These are phyloP conservation scores for Hypsizygus marmoreus DNA, from an alignment of 768 basidiomycete species.

Conservation along the genomic window DNA sequence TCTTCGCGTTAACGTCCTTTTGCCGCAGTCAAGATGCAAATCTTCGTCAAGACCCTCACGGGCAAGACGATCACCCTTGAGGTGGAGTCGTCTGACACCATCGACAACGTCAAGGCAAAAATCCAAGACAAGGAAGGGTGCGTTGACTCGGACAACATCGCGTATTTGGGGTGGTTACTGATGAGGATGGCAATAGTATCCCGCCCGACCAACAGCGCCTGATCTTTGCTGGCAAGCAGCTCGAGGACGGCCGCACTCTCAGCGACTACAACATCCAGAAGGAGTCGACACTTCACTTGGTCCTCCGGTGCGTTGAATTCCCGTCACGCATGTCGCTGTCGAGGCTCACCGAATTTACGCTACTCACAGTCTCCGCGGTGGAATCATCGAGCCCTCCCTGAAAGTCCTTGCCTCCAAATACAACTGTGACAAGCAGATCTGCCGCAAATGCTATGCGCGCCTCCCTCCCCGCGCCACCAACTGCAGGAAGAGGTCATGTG, in stretches of 20 bases:
- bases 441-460: slow-evolving; percentile 99
- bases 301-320: slow-evolving; percentile 74
- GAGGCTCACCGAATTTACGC: not conserved
- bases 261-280: slow-evolving; percentile 99
- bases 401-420: slow-evolving; percentile 97
- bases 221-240: slow-evolving; percentile 97
- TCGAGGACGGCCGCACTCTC: slow-evolving; percentile 96
- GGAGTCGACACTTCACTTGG: slow-evolving; percentile 96
- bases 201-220: slow-evolving; percentile 96
- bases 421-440: slow-evolving; percentile 99
- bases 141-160: slow-evolving; percentile 10
- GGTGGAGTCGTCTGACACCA: slow-evolving; percentile 96
- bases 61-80: slow-evolving; percentile 98
- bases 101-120: slow-evolving; percentile 91
- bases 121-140: slow-evolving; percentile 63
- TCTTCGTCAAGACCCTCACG: slow-evolving; percentile 80
- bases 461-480: slow-evolving; percentile 99
- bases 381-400: slow-evolving; percentile 98
- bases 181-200: slow-evolving; percentile 51
- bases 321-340: not conserved
- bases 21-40: slow-evolving; percentile 48
- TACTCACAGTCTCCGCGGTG: slow-evolving; percentile 82
- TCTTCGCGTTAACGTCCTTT: slow-evolving; percentile 16
- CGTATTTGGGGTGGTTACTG: not conserved
- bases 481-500: slow-evolving; percentile 95